Base-by-base conservation (phyloP, 2,329 filamentous ascomycete genomes). In the Tolypocladium inflatum region DNA sequence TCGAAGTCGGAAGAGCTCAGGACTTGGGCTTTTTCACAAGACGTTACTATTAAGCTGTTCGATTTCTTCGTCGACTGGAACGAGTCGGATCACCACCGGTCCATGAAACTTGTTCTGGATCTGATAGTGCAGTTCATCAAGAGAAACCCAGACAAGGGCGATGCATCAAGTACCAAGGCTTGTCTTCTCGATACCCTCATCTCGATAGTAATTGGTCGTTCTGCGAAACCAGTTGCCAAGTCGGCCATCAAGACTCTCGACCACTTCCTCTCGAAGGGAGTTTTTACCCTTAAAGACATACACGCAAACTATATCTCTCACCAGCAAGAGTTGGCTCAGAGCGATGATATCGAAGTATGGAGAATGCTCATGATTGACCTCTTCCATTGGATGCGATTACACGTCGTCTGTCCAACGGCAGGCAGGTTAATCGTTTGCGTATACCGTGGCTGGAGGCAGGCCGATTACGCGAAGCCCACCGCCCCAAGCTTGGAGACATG, bases 191-290 rank as follows among this genome's bases (percentile, higher is more conserved):
- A 76, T 33, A 79, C 74, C 6, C 76, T 86, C 8, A 66, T 88
- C 19, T 79, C 81, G 2, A 82, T 87, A 17, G 78, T 89, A 48
- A 77, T 80, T 26, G 79, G 82, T 58, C 78, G 82, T 60, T 83
- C 83, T 39, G 78, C 84, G 19, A 85, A 82, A 62, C 80, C 85
- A 11, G 77, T 86, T 55, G 84, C 85, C 45, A 90, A 90, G 68
- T 87, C 87, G 41, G 83, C 86, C 8, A 80, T 91, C 60, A 85
- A 86, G 65, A 81, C 81, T 19, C 73, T 90, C 42, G 84, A 88
- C 54, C 80, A 86, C 64, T 81, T 91, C 58, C 67, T 91, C 4
- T 74, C 77, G 54, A 90, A 88, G 68, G 73, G 76, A 2, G 75
- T 86, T 15, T 71, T 88, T 33, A 74, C 73, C 64, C 64, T 80